phyloP scores from a whole-genome alignment of 1,284 basidiomycete species.

The Sporisorium scitamineum region DNA sequence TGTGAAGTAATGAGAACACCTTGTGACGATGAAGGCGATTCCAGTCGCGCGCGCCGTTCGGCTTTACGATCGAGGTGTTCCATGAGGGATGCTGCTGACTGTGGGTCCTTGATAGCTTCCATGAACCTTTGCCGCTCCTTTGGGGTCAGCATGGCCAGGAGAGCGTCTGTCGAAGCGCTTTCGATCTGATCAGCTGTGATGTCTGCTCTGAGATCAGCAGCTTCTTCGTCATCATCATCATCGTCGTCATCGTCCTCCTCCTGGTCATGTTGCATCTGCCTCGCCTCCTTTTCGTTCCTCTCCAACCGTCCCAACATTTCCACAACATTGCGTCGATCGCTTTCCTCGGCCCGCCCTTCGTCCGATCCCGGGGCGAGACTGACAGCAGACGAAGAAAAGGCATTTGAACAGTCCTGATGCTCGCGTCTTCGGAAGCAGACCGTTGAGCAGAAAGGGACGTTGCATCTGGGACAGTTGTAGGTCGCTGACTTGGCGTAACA shows the following conservation, averaged over 20 bases:
- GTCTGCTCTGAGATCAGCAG: neutral
- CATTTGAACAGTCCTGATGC: conserved; percentile 50
- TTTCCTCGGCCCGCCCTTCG: conserved; percentile 14
- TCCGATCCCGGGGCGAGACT: conserved; percentile 1
- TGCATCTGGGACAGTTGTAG: conserved; percentile 63
- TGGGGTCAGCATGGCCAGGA: conserved; percentile 49
- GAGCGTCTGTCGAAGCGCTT: conserved; percentile 28
- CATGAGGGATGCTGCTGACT: conserved; percentile 31
- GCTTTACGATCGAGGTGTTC: conserved; percentile 27
- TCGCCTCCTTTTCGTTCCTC: conserved; percentile 8
- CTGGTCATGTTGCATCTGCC: conserved; percentile 3
- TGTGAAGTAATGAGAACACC: conserved; percentile 4
- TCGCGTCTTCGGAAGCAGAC: conserved; percentile 47
- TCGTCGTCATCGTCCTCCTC: conserved; percentile 13
- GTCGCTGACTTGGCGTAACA: conserved; percentile 44
- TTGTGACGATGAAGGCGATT: neutral
- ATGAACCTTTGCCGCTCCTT: conserved; percentile 44
- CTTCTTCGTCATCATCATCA: conserved; percentile 11
- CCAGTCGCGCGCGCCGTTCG: neutral
- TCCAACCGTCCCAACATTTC: conserved; percentile 35
- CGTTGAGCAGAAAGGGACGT: conserved; percentile 61
- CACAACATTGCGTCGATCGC: conserved; percentile 28
- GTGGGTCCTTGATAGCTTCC: conserved; percentile 24
- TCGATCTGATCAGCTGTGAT: conserved; percentile 27
- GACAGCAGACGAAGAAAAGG: conserved; percentile 42